Percentiles rank a stretch among this genome's conserved stretches.
phyloP scores from a whole-genome alignment of 768 basidiomycete genomes.

The Auriscalpium microsporum region DNA sequence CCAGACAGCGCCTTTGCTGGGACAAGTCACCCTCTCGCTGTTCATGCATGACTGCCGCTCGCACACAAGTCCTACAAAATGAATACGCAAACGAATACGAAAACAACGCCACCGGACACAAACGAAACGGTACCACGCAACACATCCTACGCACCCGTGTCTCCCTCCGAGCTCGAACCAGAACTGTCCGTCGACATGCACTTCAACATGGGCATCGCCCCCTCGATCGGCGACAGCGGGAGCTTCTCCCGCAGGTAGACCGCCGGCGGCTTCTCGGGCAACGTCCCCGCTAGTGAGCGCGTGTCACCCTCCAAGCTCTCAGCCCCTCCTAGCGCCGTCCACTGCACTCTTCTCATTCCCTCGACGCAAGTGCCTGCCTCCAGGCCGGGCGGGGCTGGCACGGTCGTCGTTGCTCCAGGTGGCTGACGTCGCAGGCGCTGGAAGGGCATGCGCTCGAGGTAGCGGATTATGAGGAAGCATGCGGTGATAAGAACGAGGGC shows the following conservation, averaged over 20 bases:
- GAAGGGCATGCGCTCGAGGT: conserved; percentile 6
- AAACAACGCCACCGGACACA: too few species aligned
- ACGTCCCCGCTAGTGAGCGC: not conserved
- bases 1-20: too few species aligned
- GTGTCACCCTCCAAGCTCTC: not conserved
- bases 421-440: not conserved
- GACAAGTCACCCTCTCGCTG: too few species aligned
- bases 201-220: too few species aligned
- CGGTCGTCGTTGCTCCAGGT: not conserved
- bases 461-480: conserved; percentile 6
- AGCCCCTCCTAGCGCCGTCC: not conserved
- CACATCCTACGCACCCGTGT: too few species aligned
- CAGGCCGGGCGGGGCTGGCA: not conserved
- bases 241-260: not conserved
- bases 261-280: conserved; percentile 1
- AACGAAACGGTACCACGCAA: too few species aligned
- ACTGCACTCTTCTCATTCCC: not conserved
- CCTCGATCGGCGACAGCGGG: not conserved
- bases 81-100: too few species aligned
- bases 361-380: not conserved
- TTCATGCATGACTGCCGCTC: too few species aligned
- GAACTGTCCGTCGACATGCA: too few species aligned
- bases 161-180: too few species aligned
- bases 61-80: too few species aligned
- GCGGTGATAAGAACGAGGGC: conserved; percentile 3